Evolutionary conservation across 441 rosid species (phyloP).

Genomic region (Populus hybrid): DNA sequence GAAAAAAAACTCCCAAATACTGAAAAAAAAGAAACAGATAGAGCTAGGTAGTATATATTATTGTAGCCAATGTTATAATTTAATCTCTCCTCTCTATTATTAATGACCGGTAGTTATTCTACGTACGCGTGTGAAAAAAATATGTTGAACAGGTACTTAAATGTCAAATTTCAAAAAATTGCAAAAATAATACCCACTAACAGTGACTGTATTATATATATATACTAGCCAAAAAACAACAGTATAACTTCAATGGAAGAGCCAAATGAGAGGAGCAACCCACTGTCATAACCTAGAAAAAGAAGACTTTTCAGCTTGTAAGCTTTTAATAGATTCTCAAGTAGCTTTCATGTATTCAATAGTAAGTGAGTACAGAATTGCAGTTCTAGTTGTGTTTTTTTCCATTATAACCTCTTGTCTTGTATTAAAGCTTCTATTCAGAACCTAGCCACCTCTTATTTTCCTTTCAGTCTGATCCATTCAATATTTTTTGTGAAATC

Average conservation of each 20-base stretch:
- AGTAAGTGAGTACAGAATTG: neutral
- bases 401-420: constrained; percentile 2
- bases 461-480: neutral
- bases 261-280: constrained; percentile 26
- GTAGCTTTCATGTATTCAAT: constrained; percentile 33
- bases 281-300: constrained; percentile 18
- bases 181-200: constrained; percentile 5
- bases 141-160: constrained; percentile 6
- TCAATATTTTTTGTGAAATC: neutral
- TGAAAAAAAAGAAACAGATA: neutral
- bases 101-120: constrained; percentile 24
- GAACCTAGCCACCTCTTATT: neutral
- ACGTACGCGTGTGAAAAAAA: constrained; percentile 27
- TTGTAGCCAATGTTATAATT: neutral
- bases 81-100: neutral
- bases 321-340: constrained; percentile 29
- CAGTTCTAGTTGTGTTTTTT: neutral
- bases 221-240: constrained; percentile 30
- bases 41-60: neutral
- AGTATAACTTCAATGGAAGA: constrained; percentile 27
- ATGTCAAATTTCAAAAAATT: neutral
- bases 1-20: neutral
- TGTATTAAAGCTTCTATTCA: neutral
- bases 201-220: constrained; percentile 22
- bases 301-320: constrained; percentile 26